Base-by-base conservation (phyloP, 441 rosid species). In the Cnidoscolus chayamansa region DNA sequence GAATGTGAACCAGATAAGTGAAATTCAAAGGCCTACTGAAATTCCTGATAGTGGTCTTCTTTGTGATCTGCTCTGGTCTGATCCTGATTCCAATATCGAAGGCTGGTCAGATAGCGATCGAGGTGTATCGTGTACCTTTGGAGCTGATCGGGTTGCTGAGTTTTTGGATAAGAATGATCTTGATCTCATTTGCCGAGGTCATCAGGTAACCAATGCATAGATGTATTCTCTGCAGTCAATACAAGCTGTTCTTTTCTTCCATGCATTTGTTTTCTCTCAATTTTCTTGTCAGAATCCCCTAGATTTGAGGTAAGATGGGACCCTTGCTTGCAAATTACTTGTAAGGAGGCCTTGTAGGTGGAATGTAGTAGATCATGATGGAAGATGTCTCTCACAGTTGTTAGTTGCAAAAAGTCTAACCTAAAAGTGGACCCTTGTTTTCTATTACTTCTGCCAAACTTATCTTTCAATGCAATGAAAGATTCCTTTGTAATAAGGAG, bases 21-120 rank as follows among this genome's bases (percentile, higher is more conserved):
- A 90, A 76, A 85, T 95, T 77, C 72, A 82, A 31, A 90, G 98
- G 84, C 99, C 98, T 47, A 84, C 91, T 0, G 99, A 95, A 63
- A 85, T 95, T 78, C 99, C 98, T 1, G 99, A 93, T 60, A 81
- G 77, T 45, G 99, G 99, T 70, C 96, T 95, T 74, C 94, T 95
- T 20, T 95, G 99, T 55, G 99, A 95, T 77, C 83, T 95, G n/a
- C 91, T 95, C 57, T 95, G 99, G 99, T 90, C 99, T 32, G 98
- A 95, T 86, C 99, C 99, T 20, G 92, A 91, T 81, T 81, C 85
- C 35, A 88, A 78, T 70, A 73, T 77, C 63, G 86, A 90, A 51
- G 98, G 99, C 7, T 95, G 98, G 98, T 84, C 83, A 30, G 94
- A 82, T 68, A 95, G 98, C 1, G 97, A 95, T 80, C 89, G 99